Conservation (phyloP, 768 basidiomycete species). For the Cystofilobasidium bisporidii region DNA sequence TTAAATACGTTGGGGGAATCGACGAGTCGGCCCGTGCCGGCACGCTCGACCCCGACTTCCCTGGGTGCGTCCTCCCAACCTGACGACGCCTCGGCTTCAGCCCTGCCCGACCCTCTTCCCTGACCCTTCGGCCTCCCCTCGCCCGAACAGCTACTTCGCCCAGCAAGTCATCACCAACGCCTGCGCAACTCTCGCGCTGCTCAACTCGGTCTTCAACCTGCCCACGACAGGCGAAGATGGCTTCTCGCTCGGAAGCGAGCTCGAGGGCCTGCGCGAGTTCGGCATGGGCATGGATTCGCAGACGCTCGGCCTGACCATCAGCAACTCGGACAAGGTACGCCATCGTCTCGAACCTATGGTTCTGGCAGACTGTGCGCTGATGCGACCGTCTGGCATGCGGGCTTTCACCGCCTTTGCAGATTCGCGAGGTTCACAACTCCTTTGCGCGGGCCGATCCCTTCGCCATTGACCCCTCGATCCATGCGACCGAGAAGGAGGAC, state of each 20-base stretch:
- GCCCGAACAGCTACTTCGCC: conserved; percentile 51
- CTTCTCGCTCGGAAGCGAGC: conserved; percentile 45
- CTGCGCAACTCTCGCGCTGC: conserved; percentile 87
- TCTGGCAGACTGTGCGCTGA: no score
- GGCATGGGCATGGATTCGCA: conserved; percentile 75
- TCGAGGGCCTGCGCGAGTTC: conserved; percentile 65
- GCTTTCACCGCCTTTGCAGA: no score
- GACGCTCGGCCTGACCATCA: conserved; percentile 40
- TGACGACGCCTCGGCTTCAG: no score
- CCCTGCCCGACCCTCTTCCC: no score
- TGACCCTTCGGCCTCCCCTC: no score
- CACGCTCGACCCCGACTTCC: conserved; percentile 53
- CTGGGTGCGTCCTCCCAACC: conserved; percentile 53
- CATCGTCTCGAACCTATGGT: no score
- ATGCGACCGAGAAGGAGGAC: conserved; percentile 58
- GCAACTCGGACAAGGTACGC: conserved; percentile 40
- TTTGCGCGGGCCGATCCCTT: conserved; percentile 84
- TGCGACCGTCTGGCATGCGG: no score
- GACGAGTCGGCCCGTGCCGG: conserved; percentile 16
- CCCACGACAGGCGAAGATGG: conserved; percentile 30
- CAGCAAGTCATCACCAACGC: conserved; percentile 50
- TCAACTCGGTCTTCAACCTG: conserved; percentile 61
- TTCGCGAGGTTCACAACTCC: conserved; percentile 74
- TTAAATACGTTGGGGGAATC: conserved; percentile 25
- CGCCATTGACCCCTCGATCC: conserved; percentile 64